Evolutionary conservation across 257 asterid genomes (phyloP).

Genomic region (Fraxinus cuspidata): DNA sequence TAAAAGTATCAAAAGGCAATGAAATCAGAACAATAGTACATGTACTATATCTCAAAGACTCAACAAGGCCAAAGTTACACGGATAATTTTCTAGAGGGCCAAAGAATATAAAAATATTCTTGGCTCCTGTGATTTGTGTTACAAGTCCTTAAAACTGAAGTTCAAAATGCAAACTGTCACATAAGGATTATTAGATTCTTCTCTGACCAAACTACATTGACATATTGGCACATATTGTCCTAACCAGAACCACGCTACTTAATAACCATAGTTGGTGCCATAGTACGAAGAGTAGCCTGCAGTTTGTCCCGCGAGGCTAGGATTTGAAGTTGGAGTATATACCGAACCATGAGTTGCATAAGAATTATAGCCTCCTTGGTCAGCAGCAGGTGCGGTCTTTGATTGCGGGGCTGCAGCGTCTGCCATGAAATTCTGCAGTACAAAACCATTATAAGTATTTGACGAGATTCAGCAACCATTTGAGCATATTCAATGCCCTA

Average conservation of each 20-base stretch:
- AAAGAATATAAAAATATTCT: background rate
- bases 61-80: background rate
- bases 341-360: slow-evolving; percentile 51
- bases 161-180: slow-evolving; percentile 12
- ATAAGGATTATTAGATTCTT: slow-evolving; percentile 17
- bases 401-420: slow-evolving; percentile 69
- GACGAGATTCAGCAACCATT: background rate
- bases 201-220: slow-evolving; percentile 6
- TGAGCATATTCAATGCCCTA: background rate
- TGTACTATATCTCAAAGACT: background rate
- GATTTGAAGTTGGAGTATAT: slow-evolving; percentile 62
- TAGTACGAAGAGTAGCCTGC: slow-evolving; percentile 76
- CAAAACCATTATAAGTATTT: background rate
- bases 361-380: slow-evolving; percentile 58
- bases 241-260: slow-evolving; percentile 19
- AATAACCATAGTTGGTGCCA: slow-evolving; percentile 78
- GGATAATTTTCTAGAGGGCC: background rate
- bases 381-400: slow-evolving; percentile 54
- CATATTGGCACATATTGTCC: background rate
- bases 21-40: background rate
- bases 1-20: background rate
- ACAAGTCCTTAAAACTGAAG: background rate
- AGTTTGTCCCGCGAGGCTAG: slow-evolving; percentile 53
- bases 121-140: background rate
- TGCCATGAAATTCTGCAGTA: slow-evolving; percentile 85